Conservation (phyloP, 768 basidiomycete species). For the Termitomyces heimii region DNA sequence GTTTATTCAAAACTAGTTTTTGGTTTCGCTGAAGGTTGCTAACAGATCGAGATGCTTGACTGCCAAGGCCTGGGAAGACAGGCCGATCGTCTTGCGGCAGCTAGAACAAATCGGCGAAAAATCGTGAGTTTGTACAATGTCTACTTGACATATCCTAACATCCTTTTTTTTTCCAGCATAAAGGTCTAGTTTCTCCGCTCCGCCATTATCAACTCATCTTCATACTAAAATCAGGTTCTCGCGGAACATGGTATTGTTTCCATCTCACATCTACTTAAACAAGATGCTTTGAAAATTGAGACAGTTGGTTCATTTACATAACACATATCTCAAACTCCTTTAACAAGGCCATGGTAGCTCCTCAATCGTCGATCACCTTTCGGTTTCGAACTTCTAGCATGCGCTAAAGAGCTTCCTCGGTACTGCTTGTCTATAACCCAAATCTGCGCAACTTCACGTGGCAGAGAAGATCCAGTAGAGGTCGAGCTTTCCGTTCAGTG, state of each 20-base stretch:
- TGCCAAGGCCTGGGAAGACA: slow-evolving; percentile 90
- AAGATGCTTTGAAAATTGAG: slow-evolving; percentile 59
- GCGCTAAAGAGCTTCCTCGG: slow-evolving; percentile 57
- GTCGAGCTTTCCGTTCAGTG: slow-evolving; percentile 56
- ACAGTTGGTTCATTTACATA: slow-evolving; percentile 30
- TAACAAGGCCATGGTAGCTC: slow-evolving; percentile 34
- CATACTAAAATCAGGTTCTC: slow-evolving; percentile 47
- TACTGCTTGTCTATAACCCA: slow-evolving; percentile 54
- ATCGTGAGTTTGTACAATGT: slow-evolving; percentile 48
- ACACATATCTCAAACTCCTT: not conserved
- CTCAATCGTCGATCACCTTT: slow-evolving; percentile 73
- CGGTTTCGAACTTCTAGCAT: slow-evolving; percentile 61
- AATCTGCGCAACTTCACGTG: slow-evolving; percentile 31
- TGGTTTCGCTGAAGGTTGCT: not conserved
- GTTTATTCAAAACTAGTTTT: not conserved
- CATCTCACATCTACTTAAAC: slow-evolving; percentile 48
- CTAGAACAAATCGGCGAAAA: slow-evolving; percentile 90
- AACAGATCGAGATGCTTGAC: slow-evolving; percentile 66
- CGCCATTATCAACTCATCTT: not conserved
- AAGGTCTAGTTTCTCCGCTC: slow-evolving; percentile 3
- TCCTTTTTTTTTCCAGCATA: slow-evolving; percentile 2
- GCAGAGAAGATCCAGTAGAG: slow-evolving; percentile 48
- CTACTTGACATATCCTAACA: slow-evolving; percentile 27
- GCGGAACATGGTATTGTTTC: slow-evolving; percentile 68
- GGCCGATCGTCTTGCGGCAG: slow-evolving; percentile 79